Evolutionary conservation across 257 asterid genomes (phyloP), one percentile per base, ranked within the genome.

Genomic region (Capsicum baccatum): DNA sequence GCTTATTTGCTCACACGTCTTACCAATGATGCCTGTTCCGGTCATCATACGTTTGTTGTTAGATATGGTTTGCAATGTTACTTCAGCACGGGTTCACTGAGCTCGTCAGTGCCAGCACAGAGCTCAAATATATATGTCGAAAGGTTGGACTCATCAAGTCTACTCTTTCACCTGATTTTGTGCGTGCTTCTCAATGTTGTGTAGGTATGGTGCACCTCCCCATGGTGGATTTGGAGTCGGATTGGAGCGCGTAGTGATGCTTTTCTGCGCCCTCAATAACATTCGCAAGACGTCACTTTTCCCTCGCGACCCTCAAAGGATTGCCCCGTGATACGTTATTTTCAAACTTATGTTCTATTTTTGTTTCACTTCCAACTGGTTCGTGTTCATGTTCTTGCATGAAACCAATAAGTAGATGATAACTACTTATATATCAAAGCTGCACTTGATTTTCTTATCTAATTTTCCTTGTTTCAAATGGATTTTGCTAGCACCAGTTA

Each of bases 211-310:
- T 2, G 94, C 96, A 17, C 97, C 98, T 6, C 96, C 92, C 42
- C 98, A 95, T 54, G 98, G 98, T 80, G 98, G 98, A 74, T 95
- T 95, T 83, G 98, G 98, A 84, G 98, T 89, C n/a, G 98, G 98
- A 76, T 86, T 92, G 90, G 98, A 95, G 91, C 93, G 98, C 0
- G 97, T 93, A 78, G 98, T 92, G 81, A 95, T 95, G 98, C 95
- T 95, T 57, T 95, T 92, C 89, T 94, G 97, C 8, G 97, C 95
- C 3, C 93, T 95, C 6, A 90, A 95, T 91, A 95, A 95, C 88
- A 93, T 95, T 71, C 92, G 98, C 33, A 95, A 95, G 83, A 89
- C 98, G 0, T 95, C 98, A 3, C 94, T 95, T 10, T 95, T 91
- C 91, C 98, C 98, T 26, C 98, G 98, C 0, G 98, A 95, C 70